Evolutionary conservation across 2,329 filamentous ascomycete species (phyloP).

Genomic region (Endothia cerciana): DNA sequence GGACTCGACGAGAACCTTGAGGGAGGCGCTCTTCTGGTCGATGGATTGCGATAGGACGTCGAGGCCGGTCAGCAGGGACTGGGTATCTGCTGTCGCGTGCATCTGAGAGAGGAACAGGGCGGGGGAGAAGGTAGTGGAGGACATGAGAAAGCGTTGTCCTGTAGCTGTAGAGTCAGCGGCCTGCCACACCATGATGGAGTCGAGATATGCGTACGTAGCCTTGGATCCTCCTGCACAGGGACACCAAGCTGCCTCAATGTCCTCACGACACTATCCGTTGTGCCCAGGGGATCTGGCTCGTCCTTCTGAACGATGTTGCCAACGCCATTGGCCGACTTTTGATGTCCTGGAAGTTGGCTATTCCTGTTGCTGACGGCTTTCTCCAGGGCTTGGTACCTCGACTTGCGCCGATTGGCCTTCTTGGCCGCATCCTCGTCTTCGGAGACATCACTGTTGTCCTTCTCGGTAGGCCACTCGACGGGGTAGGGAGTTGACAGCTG

Average conservation of each 20-base stretch:
- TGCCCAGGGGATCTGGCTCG: slow-evolving; percentile 90
- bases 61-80: slow-evolving; percentile 78
- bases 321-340: slow-evolving; percentile 66
- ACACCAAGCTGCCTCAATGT: slow-evolving; percentile 77
- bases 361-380: slow-evolving; percentile 70
- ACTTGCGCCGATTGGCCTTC: slow-evolving; percentile 65
- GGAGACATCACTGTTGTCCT: slow-evolving; percentile 71
- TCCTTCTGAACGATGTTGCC: slow-evolving; percentile 86
- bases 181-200: too few relatives aligned
- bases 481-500: slow-evolving; percentile 80
- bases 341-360: slow-evolving; percentile 68
- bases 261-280: slow-evolving; percentile 81
- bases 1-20: slow-evolving; percentile 94
- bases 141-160: slow-evolving; percentile 93
- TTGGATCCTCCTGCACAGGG: slow-evolving; percentile 80
- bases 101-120: slow-evolving; percentile 90
- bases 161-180: slow-evolving; percentile 31
- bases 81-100: slow-evolving; percentile 83
- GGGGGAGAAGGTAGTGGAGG: slow-evolving; percentile 93
- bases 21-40: slow-evolving; percentile 94
- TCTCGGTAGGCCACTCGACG: slow-evolving; percentile 82
- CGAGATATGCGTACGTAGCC: slow-evolving; percentile 62
- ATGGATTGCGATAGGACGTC: slow-evolving; percentile 89
- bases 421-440: slow-evolving; percentile 60
- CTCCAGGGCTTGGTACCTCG: slow-evolving; percentile 84